Evolutionary conservation across 2,329 filamentous ascomycete genomes (phyloP), one percentile per base, ranked within the genome.

Genomic region (Colletotrichum brevisporum): DNA sequence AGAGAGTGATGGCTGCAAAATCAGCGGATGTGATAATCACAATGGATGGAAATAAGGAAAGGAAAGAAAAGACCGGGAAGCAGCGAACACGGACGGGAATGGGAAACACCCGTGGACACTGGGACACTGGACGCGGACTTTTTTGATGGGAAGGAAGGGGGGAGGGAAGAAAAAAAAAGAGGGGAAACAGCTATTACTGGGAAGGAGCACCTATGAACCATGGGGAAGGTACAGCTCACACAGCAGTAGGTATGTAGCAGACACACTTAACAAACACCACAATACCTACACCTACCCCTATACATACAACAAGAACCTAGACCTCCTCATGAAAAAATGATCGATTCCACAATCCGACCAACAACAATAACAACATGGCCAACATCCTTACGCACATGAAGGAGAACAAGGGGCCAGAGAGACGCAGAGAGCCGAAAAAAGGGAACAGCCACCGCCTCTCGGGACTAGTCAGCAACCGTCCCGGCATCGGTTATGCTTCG

Each of bases 1-100:
- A n/a, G 41, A 24, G 36, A 39, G 21, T 24, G 16, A 18, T 12
- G 31, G 8, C 3, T 3, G 31, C 8, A 9, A 36, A 10, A 36
- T 8, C 31, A 36, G 31, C 31, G 9, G 31, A 36, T 36, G 31
- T 36, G 31, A 36, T 36, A 36, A 36, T 36, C 31, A 12, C 31
- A 36, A 36, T 10, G 31, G 65, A 68, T 63, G 65, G 67, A 26
- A 69, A 60, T 61, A 67, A 67, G 62, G 62, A 60, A 31, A 41
- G 48, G 51, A 41, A 51, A 31, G 31, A 36, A 36, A 31, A 31
- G 27, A 31, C 27, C 6, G 31, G 31, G 31, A 36, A 36, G 31
- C 31, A 36, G 31, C 31, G 31, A 36, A 8, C 9, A 8, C 31
- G 31, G 31, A 36, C 9, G 31, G 31, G 31, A 36, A 36, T 36